Evolutionary conservation across 306 rosid genomes (phyloP).

Genomic region (Biancaea sappan): DNA sequence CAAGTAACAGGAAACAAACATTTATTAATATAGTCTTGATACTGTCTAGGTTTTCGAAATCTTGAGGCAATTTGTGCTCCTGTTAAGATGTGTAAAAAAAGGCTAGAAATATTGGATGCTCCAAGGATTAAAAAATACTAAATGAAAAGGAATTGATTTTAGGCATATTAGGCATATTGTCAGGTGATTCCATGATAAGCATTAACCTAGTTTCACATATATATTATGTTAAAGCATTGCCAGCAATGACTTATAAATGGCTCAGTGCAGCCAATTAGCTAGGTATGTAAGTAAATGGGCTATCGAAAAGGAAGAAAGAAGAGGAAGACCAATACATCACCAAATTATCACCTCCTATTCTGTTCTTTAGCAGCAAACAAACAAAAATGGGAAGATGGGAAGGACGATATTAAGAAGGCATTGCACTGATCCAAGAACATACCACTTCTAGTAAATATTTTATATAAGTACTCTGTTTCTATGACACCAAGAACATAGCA

Average conservation of each 20-base stretch:
- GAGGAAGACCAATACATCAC: not conserved
- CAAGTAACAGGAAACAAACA: slow-evolving; percentile 17
- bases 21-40: slow-evolving; percentile 11
- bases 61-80: not conserved
- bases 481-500: not conserved
- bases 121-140: too few species aligned
- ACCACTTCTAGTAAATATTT: too few species aligned
- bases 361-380: not conserved
- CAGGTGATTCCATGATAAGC: slow-evolving; percentile 2
- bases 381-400: not conserved
- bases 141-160: not conserved
- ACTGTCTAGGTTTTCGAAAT: too few species aligned
- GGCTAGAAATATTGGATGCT: too few species aligned
- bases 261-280: not conserved
- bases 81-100: not conserved
- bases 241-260: not conserved
- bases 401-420: not conserved
- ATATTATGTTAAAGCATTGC: slow-evolving; percentile 26
- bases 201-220: slow-evolving; percentile 11
- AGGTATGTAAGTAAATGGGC: not conserved
- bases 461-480: slow-evolving; percentile 4
- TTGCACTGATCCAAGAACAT: not conserved
- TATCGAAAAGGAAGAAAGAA: not conserved
- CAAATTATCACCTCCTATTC: not conserved
- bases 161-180: slow-evolving; percentile 4